phyloP scores from a whole-genome alignment of 208 protist species.

The Crithidia fasciculata region DNA sequence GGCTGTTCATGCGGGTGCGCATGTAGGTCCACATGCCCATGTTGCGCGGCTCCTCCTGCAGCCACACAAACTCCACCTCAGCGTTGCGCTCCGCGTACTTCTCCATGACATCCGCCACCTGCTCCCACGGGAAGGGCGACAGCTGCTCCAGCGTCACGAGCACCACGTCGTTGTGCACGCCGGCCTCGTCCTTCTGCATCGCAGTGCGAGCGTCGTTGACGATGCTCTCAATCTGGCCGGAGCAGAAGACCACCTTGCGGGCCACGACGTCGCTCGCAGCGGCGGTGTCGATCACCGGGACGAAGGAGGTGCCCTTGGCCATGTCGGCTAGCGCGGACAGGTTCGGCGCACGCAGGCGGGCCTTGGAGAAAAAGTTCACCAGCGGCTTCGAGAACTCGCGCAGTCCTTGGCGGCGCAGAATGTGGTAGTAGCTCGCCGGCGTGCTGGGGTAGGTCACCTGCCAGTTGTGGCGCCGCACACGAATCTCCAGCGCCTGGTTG shows the following conservation, averaged over 20 bases:
- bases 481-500: conserved; percentile 68
- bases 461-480: conserved; percentile 88
- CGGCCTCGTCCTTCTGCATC: conserved; percentile 46
- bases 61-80: conserved; percentile 94
- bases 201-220: conserved; percentile 79
- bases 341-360: conserved; percentile 90
- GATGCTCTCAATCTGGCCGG: conserved; percentile 98
- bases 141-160: conserved; percentile 97
- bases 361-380: conserved; percentile 95
- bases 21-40: conserved; percentile 95
- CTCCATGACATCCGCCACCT: conserved; percentile 86
- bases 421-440: conserved; percentile 99
- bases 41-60: conserved; percentile 98
- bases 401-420: conserved; percentile 96
- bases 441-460: conserved; percentile 97
- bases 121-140: conserved; percentile 98
- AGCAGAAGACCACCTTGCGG: conserved; percentile 96
- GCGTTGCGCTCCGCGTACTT: conserved; percentile 87
- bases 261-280: conserved; percentile 55
- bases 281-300: conserved; percentile 32
- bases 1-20: conserved; percentile 78
- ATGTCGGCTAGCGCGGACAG: conserved; percentile 85
- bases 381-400: conserved; percentile 98
- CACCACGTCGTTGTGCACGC: conserved; percentile 86
- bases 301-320: conserved; percentile 72